Base-by-base conservation (phyloP, 139 green algal genomes). In the Micromonas commoda region DNA sequence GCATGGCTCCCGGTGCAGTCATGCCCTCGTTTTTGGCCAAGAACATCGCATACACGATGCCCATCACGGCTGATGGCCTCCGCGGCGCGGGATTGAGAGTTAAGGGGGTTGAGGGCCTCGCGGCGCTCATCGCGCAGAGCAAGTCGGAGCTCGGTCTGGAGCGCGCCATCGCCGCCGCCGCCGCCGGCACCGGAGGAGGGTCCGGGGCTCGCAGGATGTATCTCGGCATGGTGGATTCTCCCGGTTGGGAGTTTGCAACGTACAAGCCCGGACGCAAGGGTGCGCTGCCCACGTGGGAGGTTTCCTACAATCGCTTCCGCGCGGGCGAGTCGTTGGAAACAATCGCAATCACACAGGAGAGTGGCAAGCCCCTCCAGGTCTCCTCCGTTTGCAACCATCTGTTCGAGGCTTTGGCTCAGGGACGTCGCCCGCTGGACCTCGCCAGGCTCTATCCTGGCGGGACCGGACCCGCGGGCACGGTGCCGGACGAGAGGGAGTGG, bases 1-100 rank as follows among this genome's bases (percentile, higher is more conserved):
- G 34, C 3, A 70, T 78, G 72, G 72, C 72, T 1, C 72, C 72
- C 72, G 53, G 32, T 5, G 26, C 53, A 6, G 72, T 78, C 32
- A 26, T 78, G 6, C 33, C n/a, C 1, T n/a, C 32, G 54, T 26
- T 54, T 29, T 0, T 78, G 19, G 60, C 32, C 31, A 78, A 78
- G 31, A 51, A 53, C 26, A 69, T 78, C 61, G 72, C 72, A 3
- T 78, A 78, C 57, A 24, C 53, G 61, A 21, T 35, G 33, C 54
- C 72, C 5, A 23, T 9, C 3, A 65, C 54, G 4, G 57, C 54
- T 4, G 72, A 78, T 20, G 72, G 32, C 6, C 61, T 78, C 26
- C 72, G 57, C 28, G 72, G 3, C 16, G 72, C 61, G 21, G 72
- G 72, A 23, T 51, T 78, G 29, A 32, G 72, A 16, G 34, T 78